Percentiles rank a stretch among this genome's conserved stretches.
These are phyloP conservation scores for Chaetomium tenue DNA, from an alignment of 495 filamentous ascomycete genomes.

Conservation along the genomic window DNA sequence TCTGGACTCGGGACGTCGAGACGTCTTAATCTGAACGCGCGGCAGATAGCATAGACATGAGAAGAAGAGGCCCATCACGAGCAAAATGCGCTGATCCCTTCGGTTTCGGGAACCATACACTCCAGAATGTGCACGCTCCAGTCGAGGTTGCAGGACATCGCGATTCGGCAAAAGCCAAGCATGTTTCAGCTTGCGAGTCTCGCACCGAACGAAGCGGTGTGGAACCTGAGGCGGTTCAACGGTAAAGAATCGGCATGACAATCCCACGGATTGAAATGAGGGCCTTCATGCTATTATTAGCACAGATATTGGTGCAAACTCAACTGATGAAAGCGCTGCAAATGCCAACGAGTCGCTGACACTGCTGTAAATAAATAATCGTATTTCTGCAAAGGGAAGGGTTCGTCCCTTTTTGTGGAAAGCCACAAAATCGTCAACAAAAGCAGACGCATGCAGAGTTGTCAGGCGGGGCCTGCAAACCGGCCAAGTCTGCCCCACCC, in stretches of 20 bases:
- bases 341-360: neutral
- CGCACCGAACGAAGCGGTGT: neutral
- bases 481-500: conserved; percentile 18
- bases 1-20: too few species aligned
- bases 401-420: neutral
- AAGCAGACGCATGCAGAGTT: neutral
- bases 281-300: conserved; percentile 12
- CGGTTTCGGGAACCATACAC: too few species aligned
- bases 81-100: too few species aligned
- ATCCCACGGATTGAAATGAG: neutral
- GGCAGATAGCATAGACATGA: too few species aligned
- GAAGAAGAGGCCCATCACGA: too few species aligned
- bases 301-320: neutral
- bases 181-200: conserved; percentile 9
- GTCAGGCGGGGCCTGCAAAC: neutral
- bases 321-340: neutral
- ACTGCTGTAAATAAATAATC: too few species aligned
- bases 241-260: neutral
- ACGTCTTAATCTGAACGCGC: too few species aligned
- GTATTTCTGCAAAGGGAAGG: neutral
- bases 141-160: neutral
- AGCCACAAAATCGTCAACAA: neutral
- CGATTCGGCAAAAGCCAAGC: neutral
- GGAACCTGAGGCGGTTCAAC: neutral
- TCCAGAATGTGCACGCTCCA: too few species aligned